Base-by-base conservation (phyloP, 768 basidiomycete species). In the Boletus rubroflammeus region DNA sequence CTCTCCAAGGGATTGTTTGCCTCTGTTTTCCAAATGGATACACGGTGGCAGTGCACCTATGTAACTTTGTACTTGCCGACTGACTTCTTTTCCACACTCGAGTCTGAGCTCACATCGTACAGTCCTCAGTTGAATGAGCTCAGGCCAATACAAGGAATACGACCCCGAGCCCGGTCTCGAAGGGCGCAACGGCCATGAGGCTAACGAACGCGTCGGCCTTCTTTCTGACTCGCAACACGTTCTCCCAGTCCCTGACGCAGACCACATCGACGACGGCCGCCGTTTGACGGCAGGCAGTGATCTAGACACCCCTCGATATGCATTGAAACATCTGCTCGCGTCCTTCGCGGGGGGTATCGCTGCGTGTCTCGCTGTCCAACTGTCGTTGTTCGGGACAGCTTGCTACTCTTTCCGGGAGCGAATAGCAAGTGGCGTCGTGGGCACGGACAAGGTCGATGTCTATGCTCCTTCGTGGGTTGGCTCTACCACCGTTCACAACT, bases 401-500 rank as follows among this genome's bases (percentile, higher is more conserved):
- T 63, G 79, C 62, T 78, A 76, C 56, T 67, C 66, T 35, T 36
- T 25, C 29, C 44, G 44, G 52, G 54, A 32, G 35, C 51, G 35
- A 41, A 39, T 34, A 17, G 46, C 52, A 17, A 40, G 32, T 9
- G 21, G 15, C 3, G 42, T 10, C 13, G 2, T 31, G 0, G 21
- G 19, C 8, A 9, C 50, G 29, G 45, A 61, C 36, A 53, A 54
- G 17, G 70, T 70, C 13, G 62, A 73, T 23, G 67, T 71, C 17
- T 64, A 83, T 15, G 87, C 85, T 0, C 74, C 84, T 3, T 84
- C 88, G 2, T 81, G 83, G 66, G 86, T 83, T 19, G 90, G 90
- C 14, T 88, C 88, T 1, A 86, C 88, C 3, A 77, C 79, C 54
- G 76, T 79, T 5, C 82, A 91, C 68, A 67, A 81, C 21, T 91